phyloP scores from a whole-genome alignment of 495 filamentous ascomycete genomes.

The Chaetomium tenue region DNA sequence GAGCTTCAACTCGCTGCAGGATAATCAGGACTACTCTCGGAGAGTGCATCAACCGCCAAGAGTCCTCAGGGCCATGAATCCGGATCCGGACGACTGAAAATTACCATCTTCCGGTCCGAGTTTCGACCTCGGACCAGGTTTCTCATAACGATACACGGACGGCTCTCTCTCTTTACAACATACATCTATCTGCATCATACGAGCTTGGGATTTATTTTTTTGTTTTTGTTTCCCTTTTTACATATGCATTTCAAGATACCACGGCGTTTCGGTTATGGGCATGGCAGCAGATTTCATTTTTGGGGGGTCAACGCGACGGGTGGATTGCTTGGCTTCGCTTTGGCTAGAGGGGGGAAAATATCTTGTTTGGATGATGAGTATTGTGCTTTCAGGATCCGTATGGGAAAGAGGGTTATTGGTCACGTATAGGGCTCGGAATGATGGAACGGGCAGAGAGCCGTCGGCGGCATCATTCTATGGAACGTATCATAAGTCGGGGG shows the following conservation, averaged over 20 bases:
- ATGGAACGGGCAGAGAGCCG: neutral
- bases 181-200: slow-evolving; percentile 3
- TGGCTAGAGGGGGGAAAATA: neutral
- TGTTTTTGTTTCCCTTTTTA: slow-evolving; percentile 8
- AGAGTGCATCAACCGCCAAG: slow-evolving; percentile 39
- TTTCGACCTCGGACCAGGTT: neutral
- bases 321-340: neutral
- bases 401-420: neutral
- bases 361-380: neutral
- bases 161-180: slow-evolving; percentile 6
- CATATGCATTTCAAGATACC: slow-evolving; percentile 35
- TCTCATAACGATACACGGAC: slow-evolving; percentile 26
- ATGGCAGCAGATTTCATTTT: slow-evolving; percentile 10
- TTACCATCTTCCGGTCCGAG: neutral
- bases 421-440: neutral
- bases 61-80: slow-evolving; percentile 55
- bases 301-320: neutral
- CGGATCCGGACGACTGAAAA: slow-evolving; percentile 43
- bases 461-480: neutral
- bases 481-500: neutral
- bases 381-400: neutral
- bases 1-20: slow-evolving; percentile 54
- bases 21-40: slow-evolving; percentile 57
- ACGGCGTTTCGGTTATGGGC: slow-evolving; percentile 30
- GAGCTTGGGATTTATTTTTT: neutral